These are phyloP conservation scores for Arthrinium phaeospermum DNA, from an alignment of 2,329 filamentous ascomycete species.

Conservation along the genomic window DNA sequence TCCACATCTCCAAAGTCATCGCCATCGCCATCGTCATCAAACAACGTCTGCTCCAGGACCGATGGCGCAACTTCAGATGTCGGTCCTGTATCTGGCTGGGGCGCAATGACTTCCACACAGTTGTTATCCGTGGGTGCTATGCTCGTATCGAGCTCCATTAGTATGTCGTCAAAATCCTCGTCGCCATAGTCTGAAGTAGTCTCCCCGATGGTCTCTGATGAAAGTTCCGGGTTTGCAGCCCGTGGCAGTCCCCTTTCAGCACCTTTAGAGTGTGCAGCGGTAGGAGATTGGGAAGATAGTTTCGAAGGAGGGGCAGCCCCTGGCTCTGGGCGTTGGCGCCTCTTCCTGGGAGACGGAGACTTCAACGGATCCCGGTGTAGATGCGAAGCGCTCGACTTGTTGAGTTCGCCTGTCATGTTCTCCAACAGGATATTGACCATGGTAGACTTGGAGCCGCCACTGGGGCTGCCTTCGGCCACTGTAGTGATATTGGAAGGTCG, in stretches of 20 bases:
- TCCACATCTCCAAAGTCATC: conserved; percentile 73
- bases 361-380: conserved; percentile 38
- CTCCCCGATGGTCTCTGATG: conserved; percentile 2
- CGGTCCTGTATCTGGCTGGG: conserved; percentile 28
- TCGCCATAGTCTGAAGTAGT: conserved; percentile 57
- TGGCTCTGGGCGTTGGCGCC: conserved; percentile 26
- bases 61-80: conserved; percentile 23
- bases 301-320: conserved; percentile 31
- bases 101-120: conserved; percentile 19
- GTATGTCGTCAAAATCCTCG: conserved; percentile 63
- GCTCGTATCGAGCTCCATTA: conserved; percentile 59
- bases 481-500: conserved; percentile 40
- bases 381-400: conserved; percentile 45
- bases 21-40: conserved; percentile 30
- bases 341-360: conserved; percentile 54
- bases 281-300: conserved; percentile 25
- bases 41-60: conserved; percentile 26
- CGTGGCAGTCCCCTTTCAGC: neutral
- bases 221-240: neutral
- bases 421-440: conserved; percentile 69
- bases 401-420: conserved; percentile 63
- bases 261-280: conserved; percentile 22
- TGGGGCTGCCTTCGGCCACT: conserved; percentile 44
- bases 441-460: conserved; percentile 59
- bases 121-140: conserved; percentile 26